Evolutionary conservation across 768 basidiomycete genomes (phyloP).

Genomic region (Rhodotorula taiwanensis): DNA sequence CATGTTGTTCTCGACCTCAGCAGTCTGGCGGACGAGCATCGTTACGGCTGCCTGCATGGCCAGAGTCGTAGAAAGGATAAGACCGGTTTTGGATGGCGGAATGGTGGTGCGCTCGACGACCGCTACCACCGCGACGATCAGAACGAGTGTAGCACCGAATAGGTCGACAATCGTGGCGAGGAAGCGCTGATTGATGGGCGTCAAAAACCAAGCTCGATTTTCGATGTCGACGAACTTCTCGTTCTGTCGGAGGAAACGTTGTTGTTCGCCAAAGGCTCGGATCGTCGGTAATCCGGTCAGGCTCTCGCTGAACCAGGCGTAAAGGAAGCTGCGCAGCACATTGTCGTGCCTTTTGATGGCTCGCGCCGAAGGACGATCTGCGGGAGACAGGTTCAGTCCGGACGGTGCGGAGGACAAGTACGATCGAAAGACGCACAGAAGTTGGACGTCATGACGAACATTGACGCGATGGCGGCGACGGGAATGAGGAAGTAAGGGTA

Average conservation of each 20-base stretch:
- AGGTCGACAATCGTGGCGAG: background rate
- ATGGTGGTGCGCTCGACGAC: constrained; percentile 19
- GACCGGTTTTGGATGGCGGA: constrained; percentile 12
- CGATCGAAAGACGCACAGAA: background rate
- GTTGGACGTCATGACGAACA: constrained; percentile 52
- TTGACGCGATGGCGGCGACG: constrained; percentile 11
- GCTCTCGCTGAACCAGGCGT: constrained; percentile 87
- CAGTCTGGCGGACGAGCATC: constrained; percentile 41
- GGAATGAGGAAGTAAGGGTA: constrained; percentile 18
- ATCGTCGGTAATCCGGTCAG: constrained; percentile 63
- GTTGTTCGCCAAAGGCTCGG: constrained; percentile 72
- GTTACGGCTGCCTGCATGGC: constrained; percentile 2
- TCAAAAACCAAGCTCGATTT: constrained; percentile 82
- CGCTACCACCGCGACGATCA: constrained; percentile 27
- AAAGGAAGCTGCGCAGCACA: constrained; percentile 71
- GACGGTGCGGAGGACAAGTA: accelerated
- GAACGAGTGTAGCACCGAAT: constrained; percentile 16
- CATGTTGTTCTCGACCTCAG: constrained; percentile 86
- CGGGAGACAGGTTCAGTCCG: constrained; percentile 41
- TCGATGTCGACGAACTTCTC: constrained; percentile 69
- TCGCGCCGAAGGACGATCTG: constrained; percentile 66
- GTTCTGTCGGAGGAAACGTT: constrained; percentile 67
- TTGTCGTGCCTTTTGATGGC: constrained; percentile 80
- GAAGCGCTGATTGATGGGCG: constrained; percentile 68
- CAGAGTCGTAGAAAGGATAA: constrained; percentile 8